These are phyloP conservation scores for Climacium dendroides DNA, from an alignment of 225 moss, liverwort and hornwort species.

Conservation along the genomic window DNA sequence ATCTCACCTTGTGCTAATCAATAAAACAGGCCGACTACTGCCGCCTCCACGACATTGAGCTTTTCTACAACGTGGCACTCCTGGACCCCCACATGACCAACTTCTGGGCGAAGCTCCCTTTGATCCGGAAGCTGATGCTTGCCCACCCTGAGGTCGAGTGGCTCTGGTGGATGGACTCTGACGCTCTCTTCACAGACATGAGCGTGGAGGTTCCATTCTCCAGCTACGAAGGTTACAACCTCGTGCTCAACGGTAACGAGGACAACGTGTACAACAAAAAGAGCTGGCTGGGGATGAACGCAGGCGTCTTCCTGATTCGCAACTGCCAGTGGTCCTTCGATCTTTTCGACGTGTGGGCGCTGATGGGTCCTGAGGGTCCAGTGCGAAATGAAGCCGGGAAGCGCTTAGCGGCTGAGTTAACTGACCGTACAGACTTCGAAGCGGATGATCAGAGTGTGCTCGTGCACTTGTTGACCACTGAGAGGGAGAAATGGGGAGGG, in stretches of 20 bases:
- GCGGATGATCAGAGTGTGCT: constrained; percentile 27
- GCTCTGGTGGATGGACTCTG: constrained; percentile 45
- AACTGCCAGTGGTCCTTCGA: constrained; percentile 39
- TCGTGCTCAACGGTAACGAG: constrained; percentile 4
- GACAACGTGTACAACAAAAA: neutral
- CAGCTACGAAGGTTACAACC: neutral
- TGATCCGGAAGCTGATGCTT: constrained; percentile 3
- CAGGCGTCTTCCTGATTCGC: constrained; percentile 7
- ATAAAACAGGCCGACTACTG: constrained; percentile 7
- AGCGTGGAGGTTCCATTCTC: neutral
- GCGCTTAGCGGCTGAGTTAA: neutral
- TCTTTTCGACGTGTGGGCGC: constrained; percentile 18
- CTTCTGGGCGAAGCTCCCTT: constrained; percentile 24
- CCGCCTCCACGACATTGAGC: constrained; percentile 14
- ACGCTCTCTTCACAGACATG: constrained; percentile 37
- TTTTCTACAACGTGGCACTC: constrained; percentile 24
- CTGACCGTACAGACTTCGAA: constrained; percentile 2
- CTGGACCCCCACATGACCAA: constrained; percentile 16
- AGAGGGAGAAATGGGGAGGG: constrained; percentile 1
- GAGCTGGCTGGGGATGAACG: constrained; percentile 27
- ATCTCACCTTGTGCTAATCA: neutral
- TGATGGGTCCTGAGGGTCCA: constrained; percentile 17
- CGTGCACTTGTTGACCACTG: neutral
- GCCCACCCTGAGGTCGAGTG: constrained; percentile 30
- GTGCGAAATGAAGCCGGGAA: neutral